Evolutionary conservation across 2,329 filamentous ascomycete genomes (phyloP).

Genomic region (Fusarium oxysporum): DNA sequence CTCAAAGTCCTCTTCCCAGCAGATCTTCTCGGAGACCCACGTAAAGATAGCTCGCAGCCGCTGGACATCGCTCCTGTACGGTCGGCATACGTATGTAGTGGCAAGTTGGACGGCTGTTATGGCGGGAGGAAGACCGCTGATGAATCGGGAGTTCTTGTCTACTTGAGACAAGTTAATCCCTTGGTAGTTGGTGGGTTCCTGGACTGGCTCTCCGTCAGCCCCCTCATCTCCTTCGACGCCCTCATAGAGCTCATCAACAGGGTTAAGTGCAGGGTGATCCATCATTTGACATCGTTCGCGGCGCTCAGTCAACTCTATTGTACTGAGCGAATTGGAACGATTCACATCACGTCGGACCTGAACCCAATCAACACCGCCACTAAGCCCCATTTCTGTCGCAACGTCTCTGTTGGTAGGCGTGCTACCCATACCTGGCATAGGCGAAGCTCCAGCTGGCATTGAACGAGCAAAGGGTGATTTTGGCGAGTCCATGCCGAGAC

Average conservation of each 20-base stretch:
- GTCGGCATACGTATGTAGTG: constrained; percentile 91
- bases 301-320: constrained; percentile 85
- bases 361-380: constrained; percentile 84
- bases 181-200: constrained; percentile 83
- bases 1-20: constrained; percentile 95
- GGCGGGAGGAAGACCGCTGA: constrained; percentile 83
- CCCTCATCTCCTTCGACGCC: constrained; percentile 91
- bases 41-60: constrained; percentile 94
- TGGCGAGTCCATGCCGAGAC: constrained; percentile 57
- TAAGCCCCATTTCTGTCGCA: constrained; percentile 77
- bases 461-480: constrained; percentile 58
- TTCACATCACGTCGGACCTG: constrained; percentile 96
- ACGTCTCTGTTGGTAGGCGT: constrained; percentile 59
- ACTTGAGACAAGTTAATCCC: constrained; percentile 85
- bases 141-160: constrained; percentile 94
- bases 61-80: constrained; percentile 94
- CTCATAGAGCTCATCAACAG: constrained; percentile 88
- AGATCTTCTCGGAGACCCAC: constrained; percentile 94
- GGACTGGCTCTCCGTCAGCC: constrained; percentile 84
- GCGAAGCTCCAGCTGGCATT: constrained; percentile 52
- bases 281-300: constrained; percentile 94
- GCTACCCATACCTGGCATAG: constrained; percentile 58
- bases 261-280: constrained; percentile 87
- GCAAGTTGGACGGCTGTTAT: constrained; percentile 86
- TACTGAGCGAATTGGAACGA: constrained; percentile 90